phyloP scores from a whole-genome alignment of 192 early-diverging fungal species.

The Oehlia diaphana region DNA sequence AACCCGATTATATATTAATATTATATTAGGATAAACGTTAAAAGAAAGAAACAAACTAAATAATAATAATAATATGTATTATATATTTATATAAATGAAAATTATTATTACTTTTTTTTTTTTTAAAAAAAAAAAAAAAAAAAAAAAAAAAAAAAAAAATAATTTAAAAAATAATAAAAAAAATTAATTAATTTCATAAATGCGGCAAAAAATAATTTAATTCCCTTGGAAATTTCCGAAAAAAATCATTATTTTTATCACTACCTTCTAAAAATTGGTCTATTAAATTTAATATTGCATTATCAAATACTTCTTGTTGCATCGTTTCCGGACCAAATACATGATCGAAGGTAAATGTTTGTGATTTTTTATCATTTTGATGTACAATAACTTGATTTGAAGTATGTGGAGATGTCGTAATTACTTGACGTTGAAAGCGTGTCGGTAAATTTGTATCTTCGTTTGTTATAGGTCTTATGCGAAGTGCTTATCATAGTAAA shows the following conservation, averaged over 20 bases:
- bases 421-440: conserved; percentile 18
- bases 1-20: too few relatives aligned
- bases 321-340: conserved; percentile 60
- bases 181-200: background rate
- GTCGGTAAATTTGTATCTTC: conserved; percentile 17
- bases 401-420: background rate
- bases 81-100: too few relatives aligned
- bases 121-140: too few relatives aligned
- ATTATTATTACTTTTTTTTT: too few relatives aligned
- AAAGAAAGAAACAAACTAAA: too few relatives aligned
- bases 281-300: conserved; percentile 44
- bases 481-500: background rate
- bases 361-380: conserved; percentile 11
- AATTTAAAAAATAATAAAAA: background rate
- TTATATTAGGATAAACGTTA: too few relatives aligned
- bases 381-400: conserved; percentile 26
- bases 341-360: conserved; percentile 63
- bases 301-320: conserved; percentile 62
- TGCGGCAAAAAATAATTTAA: background rate
- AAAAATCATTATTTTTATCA: background rate
- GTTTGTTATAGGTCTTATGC: conserved; percentile 15
- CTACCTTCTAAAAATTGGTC: conserved; percentile 53
- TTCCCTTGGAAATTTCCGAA: background rate
- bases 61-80: too few relatives aligned
- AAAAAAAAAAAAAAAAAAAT: too few relatives aligned